phyloP scores from a whole-genome alignment of 225 moss, liverwort and hornwort genomes.

The Neckera pumila region DNA sequence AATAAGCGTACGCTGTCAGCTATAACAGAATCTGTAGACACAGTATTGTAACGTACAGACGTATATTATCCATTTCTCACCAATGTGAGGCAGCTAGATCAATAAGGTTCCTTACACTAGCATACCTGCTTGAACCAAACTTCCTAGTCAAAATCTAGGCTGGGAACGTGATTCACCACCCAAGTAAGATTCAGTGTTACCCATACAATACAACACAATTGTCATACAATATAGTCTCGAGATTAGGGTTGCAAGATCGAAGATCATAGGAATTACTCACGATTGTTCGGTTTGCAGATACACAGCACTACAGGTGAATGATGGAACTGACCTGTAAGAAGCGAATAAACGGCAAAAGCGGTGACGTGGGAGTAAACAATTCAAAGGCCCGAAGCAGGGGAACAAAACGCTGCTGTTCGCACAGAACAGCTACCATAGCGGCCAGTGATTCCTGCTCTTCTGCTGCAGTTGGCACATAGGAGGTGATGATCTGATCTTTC shows the following conservation, averaged over 20 bases:
- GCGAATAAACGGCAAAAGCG: conserved; percentile 79
- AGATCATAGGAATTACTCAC: background rate
- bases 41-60: background rate
- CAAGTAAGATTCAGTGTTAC: background rate
- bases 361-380: conserved; percentile 82
- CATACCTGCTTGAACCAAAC: background rate
- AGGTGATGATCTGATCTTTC: conserved; percentile 18
- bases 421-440: conserved; percentile 83
- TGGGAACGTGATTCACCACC: background rate
- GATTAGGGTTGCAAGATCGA: background rate
- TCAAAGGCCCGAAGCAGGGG: conserved; percentile 94
- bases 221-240: background rate
- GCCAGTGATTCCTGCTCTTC: conserved; percentile 82
- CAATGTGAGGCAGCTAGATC: background rate
- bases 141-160: background rate
- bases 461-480: conserved; percentile 10
- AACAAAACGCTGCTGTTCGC: conserved; percentile 87
- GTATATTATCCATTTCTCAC: background rate
- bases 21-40: background rate
- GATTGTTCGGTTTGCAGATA: background rate
- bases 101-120: background rate
- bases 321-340: conserved; percentile 66
- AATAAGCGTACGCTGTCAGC: background rate
- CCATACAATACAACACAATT: background rate
- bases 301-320: background rate